phyloP scores from a whole-genome alignment of 257 asterid genomes.

The Solanum virginianum region DNA sequence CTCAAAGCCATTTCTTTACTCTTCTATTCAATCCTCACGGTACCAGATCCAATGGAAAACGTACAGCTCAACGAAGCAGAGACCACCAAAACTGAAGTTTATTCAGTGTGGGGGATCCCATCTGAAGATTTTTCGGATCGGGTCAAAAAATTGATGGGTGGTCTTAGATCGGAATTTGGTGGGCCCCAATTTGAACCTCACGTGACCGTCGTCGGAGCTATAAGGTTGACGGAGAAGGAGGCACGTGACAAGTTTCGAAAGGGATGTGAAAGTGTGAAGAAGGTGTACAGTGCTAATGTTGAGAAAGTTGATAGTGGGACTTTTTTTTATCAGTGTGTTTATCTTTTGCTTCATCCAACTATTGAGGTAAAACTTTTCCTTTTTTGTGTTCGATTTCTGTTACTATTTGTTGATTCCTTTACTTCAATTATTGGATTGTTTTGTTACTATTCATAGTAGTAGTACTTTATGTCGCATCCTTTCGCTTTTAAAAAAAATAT shows the following conservation, averaged over 20 bases:
- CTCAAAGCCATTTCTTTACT: not conserved
- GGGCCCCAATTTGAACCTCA: slow-evolving; percentile 92
- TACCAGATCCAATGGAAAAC: not conserved
- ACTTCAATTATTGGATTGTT: not conserved
- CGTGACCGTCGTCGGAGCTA: slow-evolving; percentile 86
- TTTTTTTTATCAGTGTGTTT: slow-evolving; percentile 77
- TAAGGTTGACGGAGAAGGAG: slow-evolving; percentile 48
- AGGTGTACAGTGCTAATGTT: slow-evolving; percentile 38
- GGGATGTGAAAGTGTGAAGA: slow-evolving; percentile 43
- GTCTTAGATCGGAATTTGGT: slow-evolving; percentile 69
- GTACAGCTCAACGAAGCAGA: not conserved
- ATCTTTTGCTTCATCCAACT: slow-evolving; percentile 58
- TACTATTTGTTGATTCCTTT: not conserved
- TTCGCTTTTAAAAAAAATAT: too few relatives aligned
- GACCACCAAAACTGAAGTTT: slow-evolving; percentile 18
- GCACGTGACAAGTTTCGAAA: slow-evolving; percentile 55
- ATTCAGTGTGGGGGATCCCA: slow-evolving; percentile 93
- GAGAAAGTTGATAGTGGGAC: slow-evolving; percentile 58
- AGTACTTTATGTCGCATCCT: too few relatives aligned
- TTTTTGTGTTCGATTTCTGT: not conserved
- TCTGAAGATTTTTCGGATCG: slow-evolving; percentile 44
- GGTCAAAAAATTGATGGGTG: slow-evolving; percentile 66
- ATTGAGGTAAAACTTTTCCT: slow-evolving; percentile 30
- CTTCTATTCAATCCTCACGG: not conserved
- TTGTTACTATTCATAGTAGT: not conserved